Conservation (phyloP, 2,329 filamentous ascomycete species). For the Sporothrix schenckii region DNA sequence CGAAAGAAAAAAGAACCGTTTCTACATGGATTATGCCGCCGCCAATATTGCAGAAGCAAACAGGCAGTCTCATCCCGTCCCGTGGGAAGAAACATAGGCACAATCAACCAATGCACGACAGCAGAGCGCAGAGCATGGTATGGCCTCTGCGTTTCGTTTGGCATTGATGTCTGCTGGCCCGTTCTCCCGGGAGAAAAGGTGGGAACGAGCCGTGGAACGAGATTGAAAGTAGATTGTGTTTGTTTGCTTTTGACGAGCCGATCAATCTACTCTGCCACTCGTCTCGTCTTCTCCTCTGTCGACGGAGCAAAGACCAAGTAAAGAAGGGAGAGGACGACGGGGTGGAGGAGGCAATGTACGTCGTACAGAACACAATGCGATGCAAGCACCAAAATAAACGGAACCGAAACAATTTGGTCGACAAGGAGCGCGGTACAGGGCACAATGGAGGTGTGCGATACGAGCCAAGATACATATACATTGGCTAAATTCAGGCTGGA, state of each 20-base stretch:
- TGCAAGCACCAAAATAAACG: not conserved
- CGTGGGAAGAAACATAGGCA: slow-evolving; percentile 10
- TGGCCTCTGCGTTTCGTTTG: slow-evolving; percentile 14
- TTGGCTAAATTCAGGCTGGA: not conserved
- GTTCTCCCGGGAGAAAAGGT: not conserved
- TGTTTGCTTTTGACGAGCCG: not conserved
- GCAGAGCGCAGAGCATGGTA: slow-evolving; percentile 5
- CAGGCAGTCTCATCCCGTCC: slow-evolving; percentile 20
- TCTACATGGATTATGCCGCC: not conserved
- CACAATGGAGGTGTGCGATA: not conserved
- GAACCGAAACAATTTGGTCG: slow-evolving; percentile 1
- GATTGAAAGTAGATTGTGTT: not conserved
- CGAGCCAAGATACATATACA: not conserved
- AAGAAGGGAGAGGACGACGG: not conserved
- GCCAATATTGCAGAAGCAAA: not conserved
- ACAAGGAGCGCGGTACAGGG: not conserved
- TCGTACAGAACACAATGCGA: not conserved
- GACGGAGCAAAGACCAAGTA: slow-evolving; percentile 11
- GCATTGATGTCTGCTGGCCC: not conserved
- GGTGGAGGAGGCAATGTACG: not conserved
- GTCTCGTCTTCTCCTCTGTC: too few relatives aligned
- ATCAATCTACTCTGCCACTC: not conserved
- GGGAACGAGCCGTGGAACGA: not conserved
- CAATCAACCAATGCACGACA: not conserved
- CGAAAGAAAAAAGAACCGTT: not conserved